These are phyloP conservation scores for Willaertia magna DNA, from an alignment of 208 protist species.

Conservation along the genomic window DNA sequence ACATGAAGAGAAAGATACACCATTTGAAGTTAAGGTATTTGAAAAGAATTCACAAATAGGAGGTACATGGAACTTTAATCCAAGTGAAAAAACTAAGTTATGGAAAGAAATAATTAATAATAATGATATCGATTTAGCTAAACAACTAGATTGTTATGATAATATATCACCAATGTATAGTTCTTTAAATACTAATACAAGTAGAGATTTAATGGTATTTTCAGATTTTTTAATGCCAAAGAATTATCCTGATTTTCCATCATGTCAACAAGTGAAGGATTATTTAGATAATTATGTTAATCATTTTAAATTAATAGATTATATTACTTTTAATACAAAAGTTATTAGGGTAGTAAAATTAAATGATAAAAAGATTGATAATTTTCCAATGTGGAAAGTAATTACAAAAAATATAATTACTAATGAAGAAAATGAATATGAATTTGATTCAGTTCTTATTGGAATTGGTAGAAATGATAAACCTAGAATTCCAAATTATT, in stretches of 20 bases:
- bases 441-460: neutral
- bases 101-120: neutral
- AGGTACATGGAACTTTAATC: neutral
- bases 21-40: neutral
- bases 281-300: neutral
- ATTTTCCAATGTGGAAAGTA: neutral
- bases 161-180: neutral
- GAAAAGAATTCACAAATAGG: neutral
- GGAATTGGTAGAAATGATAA: neutral
- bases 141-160: neutral
- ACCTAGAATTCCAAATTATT: neutral
- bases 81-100: neutral
- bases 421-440: neutral
- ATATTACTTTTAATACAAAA: neutral
- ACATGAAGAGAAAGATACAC: neutral
- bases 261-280: neutral
- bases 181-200: neutral
- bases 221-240: neutral
- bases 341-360: neutral
- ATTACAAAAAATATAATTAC: neutral
- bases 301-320: neutral
- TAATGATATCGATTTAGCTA: neutral
- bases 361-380: neutral
- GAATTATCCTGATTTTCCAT: neutral
- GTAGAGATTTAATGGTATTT: neutral